Base-by-base conservation (phyloP, 257 asterid genomes). In the Rehmannia glutinosa region DNA sequence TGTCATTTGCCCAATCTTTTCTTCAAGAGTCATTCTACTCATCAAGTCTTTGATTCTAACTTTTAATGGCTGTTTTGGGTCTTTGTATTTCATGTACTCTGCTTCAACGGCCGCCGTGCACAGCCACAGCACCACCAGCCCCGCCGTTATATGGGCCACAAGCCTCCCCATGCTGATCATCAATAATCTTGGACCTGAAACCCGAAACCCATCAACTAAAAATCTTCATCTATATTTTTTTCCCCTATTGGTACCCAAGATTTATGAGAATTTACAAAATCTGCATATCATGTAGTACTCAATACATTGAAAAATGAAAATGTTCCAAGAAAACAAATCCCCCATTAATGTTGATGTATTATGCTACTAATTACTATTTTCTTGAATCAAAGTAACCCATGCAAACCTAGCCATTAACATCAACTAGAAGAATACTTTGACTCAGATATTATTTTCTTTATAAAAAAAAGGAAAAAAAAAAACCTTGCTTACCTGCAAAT, bases 1-100 rank as follows among this genome's bases (percentile, higher is more conserved):
- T 2, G 83, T 64, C 86, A 81, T 81, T 55, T 81, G 86, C 4
- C 86, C 86, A 59, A 81, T 78, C 66, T 81, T 81, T 36, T 77
- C 83, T 42, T 68, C 83, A 21, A 81, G 77, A 2, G 71, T 75
- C 86, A 81, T 81, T 53, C 83, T 64, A 1, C 53, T 49, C 73
- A 81, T 17, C 65, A 81, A 46, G 42, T 78, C 83, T 4, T 53
- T 46, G 33, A 81, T 72, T 19, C 86, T 69, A 42, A 54, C 81
- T 20, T 47, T 19, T 67, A 81, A 13, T 12, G 79, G 81, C 75
- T 75, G 81, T 1, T 54, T 72, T 0, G 78, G 76, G 32, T 81
- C 86, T 32, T 63, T 77, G 78, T 77, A 81, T 42, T 70, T 73
- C 76, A 70, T n/a, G 66, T 76, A 69, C 72, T 66, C 84, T 41